Evolutionary conservation across 1,284 basidiomycete species (phyloP).

Genomic region (Cystobasidiaceae sp.): DNA sequence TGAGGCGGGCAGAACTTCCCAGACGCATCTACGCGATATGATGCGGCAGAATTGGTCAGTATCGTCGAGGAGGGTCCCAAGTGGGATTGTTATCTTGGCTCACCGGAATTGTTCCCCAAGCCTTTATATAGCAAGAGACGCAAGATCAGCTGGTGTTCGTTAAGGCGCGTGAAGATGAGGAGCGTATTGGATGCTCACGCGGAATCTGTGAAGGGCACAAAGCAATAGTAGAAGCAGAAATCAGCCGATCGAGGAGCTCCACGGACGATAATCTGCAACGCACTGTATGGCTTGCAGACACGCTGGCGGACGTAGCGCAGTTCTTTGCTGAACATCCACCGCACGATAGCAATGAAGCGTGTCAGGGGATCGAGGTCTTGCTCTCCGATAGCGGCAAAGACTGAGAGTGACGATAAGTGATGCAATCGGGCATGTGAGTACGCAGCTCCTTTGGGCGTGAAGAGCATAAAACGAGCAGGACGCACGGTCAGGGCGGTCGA

Average conservation of each 20-base stretch:
- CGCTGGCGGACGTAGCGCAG: conserved; percentile 88
- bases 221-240: not conserved
- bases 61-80: too few species aligned
- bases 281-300: conserved; percentile 81
- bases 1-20: conserved; percentile 31
- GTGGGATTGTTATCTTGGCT: not conserved
- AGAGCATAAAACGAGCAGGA: not conserved
- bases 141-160: not conserved
- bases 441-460: not conserved
- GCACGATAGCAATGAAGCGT: conserved; percentile 81
- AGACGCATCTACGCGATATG: conserved; percentile 7
- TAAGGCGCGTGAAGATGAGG: not conserved
- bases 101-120: conserved; percentile 34
- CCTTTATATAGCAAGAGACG: conserved; percentile 3
- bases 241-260: not conserved
- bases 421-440: not conserved
- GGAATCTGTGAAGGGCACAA: conserved; percentile 22
- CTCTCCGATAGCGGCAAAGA: conserved; percentile 36
- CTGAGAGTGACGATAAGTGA: not conserved
- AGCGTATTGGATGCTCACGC: conserved; percentile 26
- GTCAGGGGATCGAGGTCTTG: conserved; percentile 69
- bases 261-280: not conserved
- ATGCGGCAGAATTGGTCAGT: not conserved
- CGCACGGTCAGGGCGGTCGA: conserved; percentile 70
- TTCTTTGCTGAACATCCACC: conserved; percentile 67